Conservation (phyloP, 352 stramenopile genomes). For the Globisporangium carolinianum region DNA sequence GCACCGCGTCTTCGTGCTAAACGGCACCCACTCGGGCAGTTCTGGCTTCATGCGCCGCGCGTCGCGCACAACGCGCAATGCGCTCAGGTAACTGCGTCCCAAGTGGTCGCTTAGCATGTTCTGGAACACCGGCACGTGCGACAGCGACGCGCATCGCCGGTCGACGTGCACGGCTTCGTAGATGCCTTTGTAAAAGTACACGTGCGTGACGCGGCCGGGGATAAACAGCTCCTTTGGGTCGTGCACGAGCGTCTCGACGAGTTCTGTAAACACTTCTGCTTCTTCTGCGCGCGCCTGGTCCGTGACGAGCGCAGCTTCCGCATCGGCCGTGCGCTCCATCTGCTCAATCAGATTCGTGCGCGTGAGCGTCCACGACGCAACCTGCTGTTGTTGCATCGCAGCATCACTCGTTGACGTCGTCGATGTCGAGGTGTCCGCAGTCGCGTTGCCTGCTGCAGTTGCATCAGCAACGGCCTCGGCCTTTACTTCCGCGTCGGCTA, state of each 20-base stretch:
- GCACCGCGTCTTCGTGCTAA: slow-evolving; percentile 78
- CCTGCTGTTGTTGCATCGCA: slow-evolving; percentile 12
- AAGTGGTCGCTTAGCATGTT: slow-evolving; percentile 86
- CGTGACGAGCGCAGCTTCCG: slow-evolving; percentile 23
- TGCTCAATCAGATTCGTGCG: slow-evolving; percentile 73
- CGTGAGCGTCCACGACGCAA: slow-evolving; percentile 65
- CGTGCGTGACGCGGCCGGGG: slow-evolving; percentile 61
- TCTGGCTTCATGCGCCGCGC: slow-evolving; percentile 40
- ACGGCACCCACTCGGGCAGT: slow-evolving; percentile 68
- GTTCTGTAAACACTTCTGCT: slow-evolving; percentile 44
- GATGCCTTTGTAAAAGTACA: slow-evolving; percentile 75
- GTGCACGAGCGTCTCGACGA: slow-evolving; percentile 40
- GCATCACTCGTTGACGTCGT: slow-evolving; percentile 24
- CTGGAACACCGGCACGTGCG: slow-evolving; percentile 73
- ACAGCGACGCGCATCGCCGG: slow-evolving; percentile 61
- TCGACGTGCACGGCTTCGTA: slow-evolving; percentile 81
- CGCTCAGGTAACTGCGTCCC: slow-evolving; percentile 72
- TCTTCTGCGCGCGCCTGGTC: slow-evolving; percentile 32
- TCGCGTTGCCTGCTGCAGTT: not conserved
- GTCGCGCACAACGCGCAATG: slow-evolving; percentile 74
- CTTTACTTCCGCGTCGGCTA: not conserved
- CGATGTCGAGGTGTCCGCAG: not conserved
- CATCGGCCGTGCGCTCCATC: slow-evolving; percentile 42
- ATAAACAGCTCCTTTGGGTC: slow-evolving; percentile 79
- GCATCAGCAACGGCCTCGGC: not conserved